Percentiles rank a stretch among this genome's conserved stretches.
phyloP scores from a whole-genome alignment of 2,329 filamentous ascomycete genomes.

The Aspergillus thermomutatus region DNA sequence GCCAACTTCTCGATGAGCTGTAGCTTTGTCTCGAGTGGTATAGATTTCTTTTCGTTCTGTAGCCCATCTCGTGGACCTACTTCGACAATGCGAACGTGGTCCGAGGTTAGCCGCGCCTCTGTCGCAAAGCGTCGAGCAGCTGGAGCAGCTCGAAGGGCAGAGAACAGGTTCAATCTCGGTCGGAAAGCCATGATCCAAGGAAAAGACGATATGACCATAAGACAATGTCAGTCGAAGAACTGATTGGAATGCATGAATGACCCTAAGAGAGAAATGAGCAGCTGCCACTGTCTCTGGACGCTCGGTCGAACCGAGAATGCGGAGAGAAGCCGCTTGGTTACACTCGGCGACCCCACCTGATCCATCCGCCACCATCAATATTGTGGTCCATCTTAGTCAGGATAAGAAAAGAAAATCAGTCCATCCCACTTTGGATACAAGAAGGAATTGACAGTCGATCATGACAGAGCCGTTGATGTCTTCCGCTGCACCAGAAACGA shows the following conservation, averaged over 20 bases:
- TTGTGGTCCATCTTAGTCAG: conserved; percentile 12
- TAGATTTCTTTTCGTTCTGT: conserved; percentile 51
- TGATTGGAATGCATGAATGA: background rate
- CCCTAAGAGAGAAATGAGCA: conserved; percentile 1
- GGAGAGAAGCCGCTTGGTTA: conserved; percentile 22
- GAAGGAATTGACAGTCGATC: background rate
- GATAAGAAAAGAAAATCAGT: conserved; percentile 7
- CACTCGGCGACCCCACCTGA: conserved; percentile 18
- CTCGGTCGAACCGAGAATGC: conserved; percentile 16
- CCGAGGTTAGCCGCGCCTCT: conserved; percentile 42
- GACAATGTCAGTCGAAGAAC: background rate
- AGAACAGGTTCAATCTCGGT: conserved; percentile 27
- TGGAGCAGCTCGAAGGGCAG: conserved; percentile 21
- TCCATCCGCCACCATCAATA: conserved; percentile 4
- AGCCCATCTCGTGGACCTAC: conserved; percentile 53
- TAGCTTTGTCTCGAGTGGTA: conserved; percentile 48
- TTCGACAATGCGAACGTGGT: conserved; percentile 53
- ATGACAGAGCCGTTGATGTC: background rate
- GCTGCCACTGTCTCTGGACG: background rate
- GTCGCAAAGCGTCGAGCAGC: conserved; percentile 33
- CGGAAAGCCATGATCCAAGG: conserved; percentile 21
- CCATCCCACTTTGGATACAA: conserved; percentile 9
- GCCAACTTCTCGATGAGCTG: conserved; percentile 48
- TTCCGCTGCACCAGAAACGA: background rate
- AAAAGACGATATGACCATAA: background rate